Evolutionary conservation across 1,284 basidiomycete species (phyloP).

Genomic region (Leccinum subfulvum): DNA sequence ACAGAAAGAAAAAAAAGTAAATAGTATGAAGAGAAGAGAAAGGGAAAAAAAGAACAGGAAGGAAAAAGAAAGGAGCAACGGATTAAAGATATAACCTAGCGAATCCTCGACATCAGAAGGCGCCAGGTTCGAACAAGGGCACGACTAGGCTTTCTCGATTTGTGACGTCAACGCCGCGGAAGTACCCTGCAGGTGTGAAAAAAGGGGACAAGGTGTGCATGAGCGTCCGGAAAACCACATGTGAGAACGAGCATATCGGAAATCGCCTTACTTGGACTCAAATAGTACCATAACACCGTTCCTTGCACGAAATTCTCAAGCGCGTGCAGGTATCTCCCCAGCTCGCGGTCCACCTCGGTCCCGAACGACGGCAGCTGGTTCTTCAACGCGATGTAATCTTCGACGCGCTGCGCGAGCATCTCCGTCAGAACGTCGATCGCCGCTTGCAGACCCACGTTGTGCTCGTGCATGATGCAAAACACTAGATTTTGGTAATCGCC

Average conservation of each 20-base stretch:
- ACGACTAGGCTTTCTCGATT: conserved; percentile 30
- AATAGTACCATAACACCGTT: conserved; percentile 48
- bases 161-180: conserved; percentile 34
- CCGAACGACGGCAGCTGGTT: conserved; percentile 43
- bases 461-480: conserved; percentile 46
- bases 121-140: conserved; percentile 29
- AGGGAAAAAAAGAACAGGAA: not conserved
- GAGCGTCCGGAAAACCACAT: not conserved
- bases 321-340: conserved; percentile 39
- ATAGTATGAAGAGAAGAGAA: not conserved
- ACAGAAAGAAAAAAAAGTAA: not conserved
- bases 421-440: conserved; percentile 43
- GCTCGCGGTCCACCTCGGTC: conserved; percentile 38
- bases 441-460: conserved; percentile 41
- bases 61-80: not conserved
- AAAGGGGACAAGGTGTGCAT: not conserved
- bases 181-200: conserved; percentile 26
- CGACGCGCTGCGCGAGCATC: conserved; percentile 43
- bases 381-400: conserved; percentile 41
- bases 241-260: not conserved
- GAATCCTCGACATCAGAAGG: conserved; percentile 18
- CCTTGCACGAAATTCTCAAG: conserved; percentile 50
- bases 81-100: not conserved
- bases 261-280: conserved; percentile 35
- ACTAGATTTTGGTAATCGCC: conserved; percentile 52